Conservation (phyloP, 192 early-diverging fungal species). For the Linnemannia hyalina region DNA sequence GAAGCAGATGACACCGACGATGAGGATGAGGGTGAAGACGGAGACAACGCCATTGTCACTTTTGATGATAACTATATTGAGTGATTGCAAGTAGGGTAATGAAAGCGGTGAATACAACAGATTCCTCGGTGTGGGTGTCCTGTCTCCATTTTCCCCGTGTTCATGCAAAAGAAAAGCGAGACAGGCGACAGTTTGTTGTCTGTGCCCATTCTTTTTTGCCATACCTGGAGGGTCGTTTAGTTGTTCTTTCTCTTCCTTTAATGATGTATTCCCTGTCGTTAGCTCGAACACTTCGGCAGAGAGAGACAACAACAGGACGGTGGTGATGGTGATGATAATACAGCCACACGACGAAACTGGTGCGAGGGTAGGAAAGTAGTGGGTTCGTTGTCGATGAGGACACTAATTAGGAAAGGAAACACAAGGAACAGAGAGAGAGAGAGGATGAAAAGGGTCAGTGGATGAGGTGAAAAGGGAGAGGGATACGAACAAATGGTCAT, state of each 20-base stretch:
- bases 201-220: not conserved
- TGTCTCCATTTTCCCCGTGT: not conserved
- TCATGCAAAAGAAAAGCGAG: not conserved
- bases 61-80: constrained; percentile 3
- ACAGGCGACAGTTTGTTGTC: not conserved
- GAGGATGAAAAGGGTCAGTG: not conserved
- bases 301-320: not conserved
- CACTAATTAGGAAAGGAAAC: not conserved
- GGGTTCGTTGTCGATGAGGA: not conserved
- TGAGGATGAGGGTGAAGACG: not conserved
- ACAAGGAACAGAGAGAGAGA: not conserved
- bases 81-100: not conserved
- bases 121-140: not conserved
- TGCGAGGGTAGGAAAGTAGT: not conserved
- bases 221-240: not conserved
- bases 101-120: not conserved
- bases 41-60: constrained; percentile 12
- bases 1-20: not conserved
- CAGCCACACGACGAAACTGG: not conserved
- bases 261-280: not conserved
- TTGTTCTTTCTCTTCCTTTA: not conserved
- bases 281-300: not conserved
- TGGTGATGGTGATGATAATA: not conserved
- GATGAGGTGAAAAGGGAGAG: not conserved
- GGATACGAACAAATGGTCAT: not conserved